Evolutionary conservation across 768 basidiomycete species (phyloP).

Genomic region (Lentinula sp.): DNA sequence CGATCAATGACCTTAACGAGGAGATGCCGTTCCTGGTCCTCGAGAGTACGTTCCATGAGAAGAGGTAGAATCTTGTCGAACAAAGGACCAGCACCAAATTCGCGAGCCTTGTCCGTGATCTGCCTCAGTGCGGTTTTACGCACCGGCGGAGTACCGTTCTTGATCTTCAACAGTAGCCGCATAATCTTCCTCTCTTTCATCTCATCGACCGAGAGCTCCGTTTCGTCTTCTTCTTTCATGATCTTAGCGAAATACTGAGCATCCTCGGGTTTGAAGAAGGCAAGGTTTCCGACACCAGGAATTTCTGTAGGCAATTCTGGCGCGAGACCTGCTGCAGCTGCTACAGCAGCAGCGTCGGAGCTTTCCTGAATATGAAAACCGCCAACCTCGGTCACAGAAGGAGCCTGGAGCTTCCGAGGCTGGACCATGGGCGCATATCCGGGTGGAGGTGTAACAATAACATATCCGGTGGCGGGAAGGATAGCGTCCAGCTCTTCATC

Average conservation of each 20-base stretch:
- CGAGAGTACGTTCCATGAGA: slow-evolving; percentile 95
- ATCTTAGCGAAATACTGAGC: slow-evolving; percentile 98
- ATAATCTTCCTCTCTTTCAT: slow-evolving; percentile 99
- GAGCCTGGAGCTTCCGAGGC: slow-evolving; percentile 57
- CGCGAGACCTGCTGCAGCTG: slow-evolving; percentile 87
- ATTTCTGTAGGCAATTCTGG: slow-evolving; percentile 96
- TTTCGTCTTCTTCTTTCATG: slow-evolving; percentile 92
- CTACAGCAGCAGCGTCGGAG: slow-evolving; percentile 81
- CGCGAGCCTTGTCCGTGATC: slow-evolving; percentile 98
- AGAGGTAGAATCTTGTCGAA: slow-evolving; percentile 98
- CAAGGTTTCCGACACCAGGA: slow-evolving; percentile 92
- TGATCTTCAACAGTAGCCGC: slow-evolving; percentile 96
- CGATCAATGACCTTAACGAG: slow-evolving; percentile 99
- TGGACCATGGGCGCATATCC: slow-evolving; percentile 82
- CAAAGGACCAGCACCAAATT: slow-evolving; percentile 95
- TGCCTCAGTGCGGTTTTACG: slow-evolving; percentile 96
- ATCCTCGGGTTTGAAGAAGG: slow-evolving; percentile 98
- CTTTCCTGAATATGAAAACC: slow-evolving; percentile 98
- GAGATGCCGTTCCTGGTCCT: slow-evolving; percentile 97
- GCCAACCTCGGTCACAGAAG: slow-evolving; percentile 51
- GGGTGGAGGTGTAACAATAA: slow-evolving; percentile 88
- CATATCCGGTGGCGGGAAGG: slow-evolving; percentile 82
- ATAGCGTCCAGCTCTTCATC: slow-evolving; percentile 95
- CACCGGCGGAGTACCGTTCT: slow-evolving; percentile 98
- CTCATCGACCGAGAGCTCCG: slow-evolving; percentile 88